phyloP scores from a whole-genome alignment of 371 early-diverging fungal genomes.

The Mortierella sp. region DNA sequence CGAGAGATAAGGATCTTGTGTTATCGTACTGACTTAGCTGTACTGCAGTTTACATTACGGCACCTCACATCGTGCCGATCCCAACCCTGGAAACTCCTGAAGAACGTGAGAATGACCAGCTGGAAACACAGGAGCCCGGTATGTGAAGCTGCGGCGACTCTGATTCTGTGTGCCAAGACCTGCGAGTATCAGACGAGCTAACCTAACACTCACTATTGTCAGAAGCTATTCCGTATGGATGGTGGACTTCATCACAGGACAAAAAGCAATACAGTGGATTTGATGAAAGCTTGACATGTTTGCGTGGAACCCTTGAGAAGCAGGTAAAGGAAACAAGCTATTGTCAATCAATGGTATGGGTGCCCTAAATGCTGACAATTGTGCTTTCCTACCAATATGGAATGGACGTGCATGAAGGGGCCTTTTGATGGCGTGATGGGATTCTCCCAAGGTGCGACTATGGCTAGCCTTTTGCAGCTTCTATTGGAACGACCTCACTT shows the following conservation, averaged over 20 bases:
- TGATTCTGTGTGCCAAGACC: no score
- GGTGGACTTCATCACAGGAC: conserved; percentile 67
- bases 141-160: no score
- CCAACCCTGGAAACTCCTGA: conserved; percentile 64
- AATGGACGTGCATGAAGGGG: conserved; percentile 50
- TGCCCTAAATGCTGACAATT: background rate
- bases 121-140: conserved; percentile 62
- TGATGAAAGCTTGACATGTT: conserved; percentile 62
- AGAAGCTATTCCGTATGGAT: conserved; percentile 67
- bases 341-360: background rate
- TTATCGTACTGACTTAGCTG: background rate
- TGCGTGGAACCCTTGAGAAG: conserved; percentile 62
- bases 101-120: conserved; percentile 61
- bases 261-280: conserved; percentile 65
- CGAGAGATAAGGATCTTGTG: no score
- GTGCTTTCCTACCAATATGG: background rate
- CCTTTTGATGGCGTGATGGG: conserved; percentile 83
- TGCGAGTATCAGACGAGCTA: no score
- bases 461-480: conserved; percentile 69
- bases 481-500: conserved; percentile 55
- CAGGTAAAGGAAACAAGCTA: conserved; percentile 47
- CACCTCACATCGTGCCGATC: conserved; percentile 68
- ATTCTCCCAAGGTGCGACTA: conserved; percentile 80
- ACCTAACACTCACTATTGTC: background rate
- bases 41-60: conserved; percentile 67